Conservation (phyloP, 176 grass and related monocot genomes). For the Eragrostis nindensis region DNA sequence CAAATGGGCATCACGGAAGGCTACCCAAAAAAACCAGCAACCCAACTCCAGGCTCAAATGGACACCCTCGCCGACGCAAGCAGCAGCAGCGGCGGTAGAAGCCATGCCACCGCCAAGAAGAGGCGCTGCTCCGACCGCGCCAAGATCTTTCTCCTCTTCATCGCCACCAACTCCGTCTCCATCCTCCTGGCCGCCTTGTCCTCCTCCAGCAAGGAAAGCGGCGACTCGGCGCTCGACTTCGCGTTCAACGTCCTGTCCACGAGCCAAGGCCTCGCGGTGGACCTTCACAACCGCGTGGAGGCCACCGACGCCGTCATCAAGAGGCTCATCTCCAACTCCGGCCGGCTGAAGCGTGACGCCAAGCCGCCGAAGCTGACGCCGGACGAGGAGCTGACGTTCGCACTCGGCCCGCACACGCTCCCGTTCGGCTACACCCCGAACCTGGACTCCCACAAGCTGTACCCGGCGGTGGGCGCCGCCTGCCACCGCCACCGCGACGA, state of each 20-base stretch:
- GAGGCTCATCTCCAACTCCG: conserved; percentile 23
- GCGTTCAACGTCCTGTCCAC: conserved; percentile 26
- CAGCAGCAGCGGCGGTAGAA: background rate
- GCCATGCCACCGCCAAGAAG: conserved; percentile 16
- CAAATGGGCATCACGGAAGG: conserved; percentile 37
- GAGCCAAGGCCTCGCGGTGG: conserved; percentile 32
- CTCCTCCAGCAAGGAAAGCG: conserved; percentile 12
- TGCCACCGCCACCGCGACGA: conserved; percentile 44
- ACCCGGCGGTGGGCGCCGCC: conserved; percentile 34
- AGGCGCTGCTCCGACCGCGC: background rate
- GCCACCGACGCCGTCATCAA: conserved; percentile 29
- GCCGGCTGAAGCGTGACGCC: background rate
- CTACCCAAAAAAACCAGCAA: conserved; percentile 28
- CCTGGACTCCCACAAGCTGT: conserved; percentile 43
- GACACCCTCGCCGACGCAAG: background rate
- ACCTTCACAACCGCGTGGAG: conserved; percentile 32
- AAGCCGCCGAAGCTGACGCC: conserved; percentile 18
- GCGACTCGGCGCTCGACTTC: conserved; percentile 22
- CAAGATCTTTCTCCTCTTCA: conserved; percentile 32
- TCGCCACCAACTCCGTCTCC: conserved; percentile 36
- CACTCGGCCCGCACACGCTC: conserved; percentile 57
- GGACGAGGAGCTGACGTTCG: conserved; percentile 48
- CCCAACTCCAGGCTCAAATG: conserved; percentile 1
- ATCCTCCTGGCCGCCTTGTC: conserved; percentile 31
- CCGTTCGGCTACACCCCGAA: conserved; percentile 50